Conservation (phyloP, 129 eudicot species). For the Centaurea solstitialis region DNA sequence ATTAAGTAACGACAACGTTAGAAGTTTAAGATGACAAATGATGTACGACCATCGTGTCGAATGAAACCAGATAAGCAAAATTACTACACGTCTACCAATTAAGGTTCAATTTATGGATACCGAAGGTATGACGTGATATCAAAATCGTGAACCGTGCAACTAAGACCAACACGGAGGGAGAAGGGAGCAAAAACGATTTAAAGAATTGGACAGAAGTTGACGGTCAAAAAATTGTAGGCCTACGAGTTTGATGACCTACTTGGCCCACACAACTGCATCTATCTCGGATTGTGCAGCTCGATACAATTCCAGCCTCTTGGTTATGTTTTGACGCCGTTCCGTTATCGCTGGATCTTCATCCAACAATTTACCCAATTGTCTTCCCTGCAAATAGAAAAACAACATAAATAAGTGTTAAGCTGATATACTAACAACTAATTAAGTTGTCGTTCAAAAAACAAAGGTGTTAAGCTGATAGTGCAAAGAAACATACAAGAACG, state of each 20-base stretch:
- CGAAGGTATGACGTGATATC: neutral
- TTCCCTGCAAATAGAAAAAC: conserved; percentile 49
- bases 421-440: no score
- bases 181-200: neutral
- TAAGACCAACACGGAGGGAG: neutral
- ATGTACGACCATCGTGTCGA: neutral
- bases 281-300: conserved; percentile 93
- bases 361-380: conserved; percentile 68
- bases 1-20: no score
- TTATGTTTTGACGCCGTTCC: conserved; percentile 77
- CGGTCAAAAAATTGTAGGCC: neutral
- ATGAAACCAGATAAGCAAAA: neutral
- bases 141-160: neutral
- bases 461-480: neutral
- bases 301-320: conserved; percentile 82
- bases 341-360: conserved; percentile 93
- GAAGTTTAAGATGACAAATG: neutral
- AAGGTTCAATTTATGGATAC: neutral
- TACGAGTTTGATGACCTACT: conserved; percentile 35
- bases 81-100: neutral
- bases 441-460: no score
- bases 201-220: neutral
- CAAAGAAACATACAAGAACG: neutral
- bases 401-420: neutral
- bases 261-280: conserved; percentile 84